phyloP scores from a whole-genome alignment of 176 grass and related monocot species.

The Alopecurus myosuroides region DNA sequence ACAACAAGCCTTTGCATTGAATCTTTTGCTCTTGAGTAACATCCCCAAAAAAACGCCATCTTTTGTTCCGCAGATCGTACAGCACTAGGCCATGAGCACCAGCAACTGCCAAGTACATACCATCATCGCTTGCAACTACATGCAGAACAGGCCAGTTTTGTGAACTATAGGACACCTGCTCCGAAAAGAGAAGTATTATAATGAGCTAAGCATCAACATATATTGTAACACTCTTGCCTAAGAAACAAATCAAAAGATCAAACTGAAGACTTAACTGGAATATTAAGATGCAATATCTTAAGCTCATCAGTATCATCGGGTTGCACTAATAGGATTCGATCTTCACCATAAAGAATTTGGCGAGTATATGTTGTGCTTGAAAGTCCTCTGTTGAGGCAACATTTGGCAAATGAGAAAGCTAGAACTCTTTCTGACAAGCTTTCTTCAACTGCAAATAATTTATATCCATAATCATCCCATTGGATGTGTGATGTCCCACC shows the following conservation, averaged over 20 bases:
- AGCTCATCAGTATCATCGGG: conserved; percentile 89
- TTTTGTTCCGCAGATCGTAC: conserved; percentile 90
- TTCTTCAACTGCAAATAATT: conserved; percentile 92
- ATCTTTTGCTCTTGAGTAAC: conserved; percentile 99
- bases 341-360: conserved; percentile 89
- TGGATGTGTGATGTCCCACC: conserved; percentile 84
- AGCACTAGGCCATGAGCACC: conserved; percentile 80
- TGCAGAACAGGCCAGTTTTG: conserved; percentile 97
- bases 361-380: conserved; percentile 76
- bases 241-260: conserved; percentile 28
- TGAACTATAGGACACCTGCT: conserved; percentile 90
- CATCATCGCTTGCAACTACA: conserved; percentile 86
- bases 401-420: conserved; percentile 94
- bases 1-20: conserved; percentile 96
- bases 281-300: conserved; percentile 88
- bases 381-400: conserved; percentile 82
- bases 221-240: neutral
- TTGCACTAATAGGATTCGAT: conserved; percentile 78
- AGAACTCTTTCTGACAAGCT: conserved; percentile 70
- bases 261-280: conserved; percentile 80
- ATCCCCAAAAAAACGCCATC: conserved; percentile 96
- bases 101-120: conserved; percentile 91
- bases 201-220: conserved; percentile 21
- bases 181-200: conserved; percentile 13
- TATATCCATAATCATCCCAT: conserved; percentile 97